These are phyloP conservation scores for Talaromyces verruculosus DNA, from an alignment of 2,329 filamentous ascomycete species.

Conservation along the genomic window DNA sequence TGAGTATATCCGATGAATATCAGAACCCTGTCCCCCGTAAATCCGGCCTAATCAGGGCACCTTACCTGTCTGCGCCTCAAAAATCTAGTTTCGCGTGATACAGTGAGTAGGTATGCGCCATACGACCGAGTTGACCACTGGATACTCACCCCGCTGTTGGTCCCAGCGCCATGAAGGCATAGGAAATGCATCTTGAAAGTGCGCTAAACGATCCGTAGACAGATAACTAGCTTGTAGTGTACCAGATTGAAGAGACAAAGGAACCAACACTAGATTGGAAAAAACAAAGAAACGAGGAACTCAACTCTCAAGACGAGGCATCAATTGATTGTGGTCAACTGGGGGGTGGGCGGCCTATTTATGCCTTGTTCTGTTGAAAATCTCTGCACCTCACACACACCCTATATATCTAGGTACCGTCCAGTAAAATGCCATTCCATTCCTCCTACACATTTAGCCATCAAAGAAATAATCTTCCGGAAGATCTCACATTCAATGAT, in stretches of 20 bases:
- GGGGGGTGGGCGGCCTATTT: background rate
- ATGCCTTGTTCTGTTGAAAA: background rate
- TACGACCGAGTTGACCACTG: background rate
- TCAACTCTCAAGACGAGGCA: background rate
- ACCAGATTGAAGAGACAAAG: background rate
- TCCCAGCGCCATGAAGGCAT: background rate
- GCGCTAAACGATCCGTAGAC: background rate
- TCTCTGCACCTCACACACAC: background rate
- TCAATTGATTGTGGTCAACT: background rate
- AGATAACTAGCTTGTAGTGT: background rate
- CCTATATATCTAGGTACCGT: background rate
- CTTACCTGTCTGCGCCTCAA: background rate
- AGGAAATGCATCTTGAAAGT: background rate
- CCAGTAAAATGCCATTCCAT: background rate
- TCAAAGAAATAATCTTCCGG: background rate
- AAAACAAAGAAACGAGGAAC: background rate
- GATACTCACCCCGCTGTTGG: background rate
- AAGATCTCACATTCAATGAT: background rate
- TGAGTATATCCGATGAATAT: background rate
- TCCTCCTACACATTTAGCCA: background rate
- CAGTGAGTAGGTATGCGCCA: background rate
- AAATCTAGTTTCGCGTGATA: background rate
- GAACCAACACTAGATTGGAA: background rate
- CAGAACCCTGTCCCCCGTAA: background rate
- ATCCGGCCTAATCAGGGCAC: background rate